Evolutionary conservation across 2,329 filamentous ascomycete species (phyloP).

Genomic region (Colletotrichum neosansevieriae): DNA sequence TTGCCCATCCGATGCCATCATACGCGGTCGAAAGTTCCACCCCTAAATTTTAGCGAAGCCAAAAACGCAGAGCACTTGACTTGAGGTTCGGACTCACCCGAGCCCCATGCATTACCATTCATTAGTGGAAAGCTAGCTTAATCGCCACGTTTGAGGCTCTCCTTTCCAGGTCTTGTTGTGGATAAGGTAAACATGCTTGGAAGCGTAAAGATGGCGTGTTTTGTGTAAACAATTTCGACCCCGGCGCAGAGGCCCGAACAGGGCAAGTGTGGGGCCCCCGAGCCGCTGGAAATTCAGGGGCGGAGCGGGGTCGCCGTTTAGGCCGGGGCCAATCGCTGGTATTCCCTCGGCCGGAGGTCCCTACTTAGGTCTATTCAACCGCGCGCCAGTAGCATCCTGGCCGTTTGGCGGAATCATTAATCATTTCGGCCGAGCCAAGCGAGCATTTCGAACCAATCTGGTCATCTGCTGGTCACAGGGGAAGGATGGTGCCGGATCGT

Average conservation of each 20-base stretch:
- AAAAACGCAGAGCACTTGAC: too few relatives aligned
- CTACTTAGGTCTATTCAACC: too few relatives aligned
- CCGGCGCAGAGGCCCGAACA: constrained; percentile 5
- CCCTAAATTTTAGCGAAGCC: too few relatives aligned
- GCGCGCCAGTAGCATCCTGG: too few relatives aligned
- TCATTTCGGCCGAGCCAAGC: constrained; percentile 26
- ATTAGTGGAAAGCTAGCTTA: constrained; percentile 3
- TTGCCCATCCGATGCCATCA: too few relatives aligned
- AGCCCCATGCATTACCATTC: neutral
- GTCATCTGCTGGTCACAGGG: neutral
- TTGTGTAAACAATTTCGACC: constrained; percentile 20
- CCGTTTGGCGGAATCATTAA: neutral
- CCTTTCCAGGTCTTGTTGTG: constrained; percentile 1
- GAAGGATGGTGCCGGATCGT: constrained; percentile 26
- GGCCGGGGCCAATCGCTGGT: too few relatives aligned
- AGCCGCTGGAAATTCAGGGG: constrained; percentile 15
- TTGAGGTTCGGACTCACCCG: neutral
- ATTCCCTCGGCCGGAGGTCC: too few relatives aligned
- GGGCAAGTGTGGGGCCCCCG: neutral
- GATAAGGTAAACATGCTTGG: constrained; percentile 23
- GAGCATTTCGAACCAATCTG: constrained; percentile 4
- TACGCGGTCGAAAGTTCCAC: too few relatives aligned
- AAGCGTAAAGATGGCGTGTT: constrained; percentile 23
- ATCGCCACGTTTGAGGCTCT: constrained; percentile 1
- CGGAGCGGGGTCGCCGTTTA: constrained; percentile 22